Evolutionary conservation across 768 basidiomycete genomes (phyloP).

Genomic region (Leucocoprinus birnbaumii): DNA sequence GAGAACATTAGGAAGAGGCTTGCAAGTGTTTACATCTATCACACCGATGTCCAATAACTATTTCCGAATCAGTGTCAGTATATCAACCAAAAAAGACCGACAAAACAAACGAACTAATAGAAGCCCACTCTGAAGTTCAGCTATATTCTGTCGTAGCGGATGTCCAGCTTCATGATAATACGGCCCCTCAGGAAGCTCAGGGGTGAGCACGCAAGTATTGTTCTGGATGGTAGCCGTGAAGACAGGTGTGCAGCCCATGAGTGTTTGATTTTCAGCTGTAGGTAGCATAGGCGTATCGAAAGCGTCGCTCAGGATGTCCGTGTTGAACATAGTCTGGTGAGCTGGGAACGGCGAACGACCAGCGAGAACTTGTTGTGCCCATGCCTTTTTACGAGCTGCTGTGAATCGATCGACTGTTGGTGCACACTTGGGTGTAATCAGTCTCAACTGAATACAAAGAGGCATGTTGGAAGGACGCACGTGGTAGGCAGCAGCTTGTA

Average conservation of each 20-base stretch:
- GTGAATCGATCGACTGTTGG: slow-evolving; percentile 51
- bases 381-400: slow-evolving; percentile 43
- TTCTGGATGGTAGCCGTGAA: slow-evolving; percentile 48
- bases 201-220: slow-evolving; percentile 52
- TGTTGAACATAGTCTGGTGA: slow-evolving; percentile 40
- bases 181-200: slow-evolving; percentile 52
- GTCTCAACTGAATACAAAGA: too few species aligned
- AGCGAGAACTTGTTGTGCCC: slow-evolving; percentile 41
- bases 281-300: slow-evolving; percentile 15
- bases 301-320: slow-evolving; percentile 31
- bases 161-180: slow-evolving; percentile 51
- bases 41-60: slow-evolving; percentile 54
- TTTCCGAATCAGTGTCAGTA: neutral
- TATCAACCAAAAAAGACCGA: too few species aligned
- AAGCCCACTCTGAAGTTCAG: slow-evolving; percentile 47
- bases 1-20: slow-evolving; percentile 50
- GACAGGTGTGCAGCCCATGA: slow-evolving; percentile 44
- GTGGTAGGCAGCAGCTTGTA: slow-evolving; percentile 52
- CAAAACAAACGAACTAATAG: slow-evolving; percentile 31
- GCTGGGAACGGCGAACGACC: slow-evolving; percentile 33
- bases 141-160: slow-evolving; percentile 51
- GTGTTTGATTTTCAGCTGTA: slow-evolving; percentile 24
- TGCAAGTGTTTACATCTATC: slow-evolving; percentile 57
- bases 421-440: slow-evolving; percentile 38
- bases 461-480: slow-evolving; percentile 29